Conservation (phyloP, 352 stramenopile species). For the Pythium chondricola region DNA sequence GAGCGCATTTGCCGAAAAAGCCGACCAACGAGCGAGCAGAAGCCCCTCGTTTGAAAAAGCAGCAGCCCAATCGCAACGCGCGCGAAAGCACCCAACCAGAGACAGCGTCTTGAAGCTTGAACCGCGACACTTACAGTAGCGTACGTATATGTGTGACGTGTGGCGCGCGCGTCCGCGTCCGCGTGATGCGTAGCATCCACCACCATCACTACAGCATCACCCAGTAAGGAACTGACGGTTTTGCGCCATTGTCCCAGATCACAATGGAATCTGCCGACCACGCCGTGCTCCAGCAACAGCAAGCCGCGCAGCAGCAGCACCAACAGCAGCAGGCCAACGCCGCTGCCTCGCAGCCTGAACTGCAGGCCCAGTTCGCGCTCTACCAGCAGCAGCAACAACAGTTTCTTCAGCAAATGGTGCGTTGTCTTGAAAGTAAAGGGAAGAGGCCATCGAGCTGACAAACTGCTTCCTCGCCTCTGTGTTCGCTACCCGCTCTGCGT, state of each 20-base stretch:
- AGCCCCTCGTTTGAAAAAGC: constrained; percentile 16
- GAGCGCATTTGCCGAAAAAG: constrained; percentile 40
- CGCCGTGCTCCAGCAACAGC: constrained; percentile 13
- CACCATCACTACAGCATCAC: too few relatives aligned
- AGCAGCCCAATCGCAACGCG: constrained; percentile 20
- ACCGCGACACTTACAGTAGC: too few relatives aligned
- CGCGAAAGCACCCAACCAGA: constrained; percentile 9
- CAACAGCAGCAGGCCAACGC: constrained; percentile 5
- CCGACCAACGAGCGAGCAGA: constrained; percentile 30
- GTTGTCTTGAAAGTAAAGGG: neutral
- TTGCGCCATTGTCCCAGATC: too few relatives aligned
- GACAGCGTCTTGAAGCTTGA: neutral
- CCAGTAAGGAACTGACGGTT: too few relatives aligned
- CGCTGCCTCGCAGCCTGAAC: constrained; percentile 16
- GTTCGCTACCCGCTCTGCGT: too few relatives aligned
- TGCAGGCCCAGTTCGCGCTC: constrained; percentile 51
- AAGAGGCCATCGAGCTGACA: too few relatives aligned
- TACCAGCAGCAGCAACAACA: constrained; percentile 78
- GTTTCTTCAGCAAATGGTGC: constrained; percentile 76
- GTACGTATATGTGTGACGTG: too few relatives aligned
- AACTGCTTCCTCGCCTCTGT: too few relatives aligned
- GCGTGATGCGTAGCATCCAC: too few relatives aligned
- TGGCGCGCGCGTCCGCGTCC: too few relatives aligned
- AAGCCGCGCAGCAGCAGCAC: constrained; percentile 11
- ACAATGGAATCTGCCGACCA: constrained; percentile 26